phyloP scores from a whole-genome alignment of 768 basidiomycete species.

The Serendipita sp. region DNA sequence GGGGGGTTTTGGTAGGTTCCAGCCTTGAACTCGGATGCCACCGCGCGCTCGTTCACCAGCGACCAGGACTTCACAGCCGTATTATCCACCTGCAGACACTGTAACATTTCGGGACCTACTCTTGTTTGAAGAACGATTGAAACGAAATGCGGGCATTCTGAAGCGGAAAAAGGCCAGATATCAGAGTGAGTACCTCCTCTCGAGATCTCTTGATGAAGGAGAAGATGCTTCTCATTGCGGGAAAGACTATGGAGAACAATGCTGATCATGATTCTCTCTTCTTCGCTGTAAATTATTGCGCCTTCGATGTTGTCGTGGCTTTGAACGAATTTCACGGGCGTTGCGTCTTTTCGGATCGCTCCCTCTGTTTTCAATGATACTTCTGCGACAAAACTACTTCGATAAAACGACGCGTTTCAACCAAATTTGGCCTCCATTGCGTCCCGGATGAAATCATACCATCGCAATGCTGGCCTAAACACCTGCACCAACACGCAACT shows the following conservation, averaged over 20 bases:
- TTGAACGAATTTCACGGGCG: background rate
- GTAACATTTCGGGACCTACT: constrained; percentile 78
- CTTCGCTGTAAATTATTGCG: background rate
- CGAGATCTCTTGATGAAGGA: constrained; percentile 2
- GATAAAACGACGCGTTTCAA: background rate
- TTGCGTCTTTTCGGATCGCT: too few relatives aligned
- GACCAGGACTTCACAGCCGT: background rate
- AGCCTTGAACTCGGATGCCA: background rate
- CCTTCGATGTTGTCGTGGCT: background rate
- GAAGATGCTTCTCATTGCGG: too few relatives aligned
- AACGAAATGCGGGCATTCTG: constrained; percentile 73
- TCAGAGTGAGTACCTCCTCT: constrained; percentile 39
- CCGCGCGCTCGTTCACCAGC: background rate
- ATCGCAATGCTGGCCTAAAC: background rate
- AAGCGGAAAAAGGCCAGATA: constrained; percentile 68
- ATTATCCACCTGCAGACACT: constrained; percentile 50
- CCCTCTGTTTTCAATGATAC: too few relatives aligned
- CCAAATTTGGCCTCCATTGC: background rate
- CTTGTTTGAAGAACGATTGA: constrained; percentile 90
- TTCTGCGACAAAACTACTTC: too few relatives aligned
- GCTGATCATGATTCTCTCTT: constrained; percentile 13
- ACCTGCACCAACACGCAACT: background rate
- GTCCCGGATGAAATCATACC: background rate
- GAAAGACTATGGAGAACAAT: background rate
- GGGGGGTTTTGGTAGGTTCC: too few relatives aligned